Evolutionary conservation across 2,329 filamentous ascomycete genomes (phyloP).

Genomic region (Colletotrichum phormii): DNA sequence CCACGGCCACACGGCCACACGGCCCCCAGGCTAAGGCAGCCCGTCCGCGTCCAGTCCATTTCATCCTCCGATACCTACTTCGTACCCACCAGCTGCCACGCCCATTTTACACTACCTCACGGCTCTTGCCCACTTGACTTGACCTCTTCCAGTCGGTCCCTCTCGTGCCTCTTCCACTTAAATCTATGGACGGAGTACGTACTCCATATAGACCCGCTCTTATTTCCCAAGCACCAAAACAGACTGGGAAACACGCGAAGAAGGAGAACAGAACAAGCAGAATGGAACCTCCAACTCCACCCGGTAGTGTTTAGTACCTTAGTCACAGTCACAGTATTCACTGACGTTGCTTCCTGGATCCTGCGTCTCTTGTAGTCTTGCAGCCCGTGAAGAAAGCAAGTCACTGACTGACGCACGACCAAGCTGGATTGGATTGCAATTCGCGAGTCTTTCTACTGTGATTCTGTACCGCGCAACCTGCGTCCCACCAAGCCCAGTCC

Average conservation of each 20-base stretch:
- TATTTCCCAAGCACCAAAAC: not conserved
- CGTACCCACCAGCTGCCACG: not conserved
- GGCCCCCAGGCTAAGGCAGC: conserved; percentile 26
- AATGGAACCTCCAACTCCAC: not conserved
- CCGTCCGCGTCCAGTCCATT: conserved; percentile 20
- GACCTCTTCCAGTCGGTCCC: not conserved
- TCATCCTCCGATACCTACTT: conserved; percentile 15
- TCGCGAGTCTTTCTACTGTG: not conserved
- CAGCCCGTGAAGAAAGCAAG: not conserved
- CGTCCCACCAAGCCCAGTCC: not conserved
- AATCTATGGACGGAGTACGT: not conserved
- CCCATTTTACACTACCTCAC: not conserved
- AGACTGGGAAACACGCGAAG: not conserved
- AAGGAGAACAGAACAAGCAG: not conserved
- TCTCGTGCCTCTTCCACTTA: not conserved
- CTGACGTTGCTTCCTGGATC: too few relatives aligned
- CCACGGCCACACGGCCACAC: conserved; percentile 26
- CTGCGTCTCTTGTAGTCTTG: too few relatives aligned
- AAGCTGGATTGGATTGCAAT: not conserved
- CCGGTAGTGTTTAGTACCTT: not conserved
- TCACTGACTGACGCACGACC: not conserved
- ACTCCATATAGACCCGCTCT: not conserved
- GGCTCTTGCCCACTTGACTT: not conserved
- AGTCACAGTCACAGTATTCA: too few relatives aligned
- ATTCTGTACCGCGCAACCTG: not conserved